Conservation (phyloP, 768 basidiomycete genomes). For the Tremella fuciformis region DNA sequence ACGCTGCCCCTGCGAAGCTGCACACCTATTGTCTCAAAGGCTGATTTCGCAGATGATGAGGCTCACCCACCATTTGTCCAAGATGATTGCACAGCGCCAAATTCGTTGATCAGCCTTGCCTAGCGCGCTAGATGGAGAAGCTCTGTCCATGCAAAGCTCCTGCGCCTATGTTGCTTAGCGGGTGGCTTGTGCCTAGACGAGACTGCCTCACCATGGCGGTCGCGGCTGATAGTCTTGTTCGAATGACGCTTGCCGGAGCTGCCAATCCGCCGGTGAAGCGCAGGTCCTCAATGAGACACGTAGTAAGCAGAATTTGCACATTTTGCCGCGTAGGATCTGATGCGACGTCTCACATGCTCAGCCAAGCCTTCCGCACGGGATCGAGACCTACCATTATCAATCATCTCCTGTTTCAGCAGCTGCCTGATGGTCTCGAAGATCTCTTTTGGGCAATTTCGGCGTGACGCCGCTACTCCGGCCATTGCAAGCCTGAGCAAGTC, state of each 20-base stretch:
- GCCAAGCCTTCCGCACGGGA: background rate
- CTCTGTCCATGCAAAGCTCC: constrained; percentile 19
- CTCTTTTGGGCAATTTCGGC: constrained; percentile 23
- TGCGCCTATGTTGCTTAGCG: constrained; percentile 14
- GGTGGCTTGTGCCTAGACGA: background rate
- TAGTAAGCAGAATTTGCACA: constrained; percentile 20
- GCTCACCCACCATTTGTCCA: constrained; percentile 22
- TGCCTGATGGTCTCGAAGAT: constrained; percentile 24
- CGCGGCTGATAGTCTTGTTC: constrained; percentile 19
- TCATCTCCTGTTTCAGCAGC: constrained; percentile 14
- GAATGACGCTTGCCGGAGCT: constrained; percentile 8
- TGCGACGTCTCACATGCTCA: constrained; percentile 12
- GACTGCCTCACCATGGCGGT: constrained; percentile 19
- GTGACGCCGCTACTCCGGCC: constrained; percentile 20
- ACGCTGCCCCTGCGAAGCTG: constrained; percentile 14
- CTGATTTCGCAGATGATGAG: background rate
- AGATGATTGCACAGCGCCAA: constrained; percentile 22
- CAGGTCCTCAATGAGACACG: constrained; percentile 22
- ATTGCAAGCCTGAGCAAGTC: constrained; percentile 16
- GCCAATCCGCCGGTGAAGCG: constrained; percentile 13
- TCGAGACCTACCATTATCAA: too few relatives aligned
- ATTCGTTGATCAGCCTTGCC: constrained; percentile 14
- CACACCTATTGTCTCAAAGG: constrained; percentile 12
- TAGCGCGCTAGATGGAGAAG: background rate
- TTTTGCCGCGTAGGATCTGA: constrained; percentile 18